A percentile compares a stretch with the other conserved stretches of the same genome.
phyloP scores from a whole-genome alignment of 2,329 filamentous ascomycete species.

The Epichloe coenophiala region DNA sequence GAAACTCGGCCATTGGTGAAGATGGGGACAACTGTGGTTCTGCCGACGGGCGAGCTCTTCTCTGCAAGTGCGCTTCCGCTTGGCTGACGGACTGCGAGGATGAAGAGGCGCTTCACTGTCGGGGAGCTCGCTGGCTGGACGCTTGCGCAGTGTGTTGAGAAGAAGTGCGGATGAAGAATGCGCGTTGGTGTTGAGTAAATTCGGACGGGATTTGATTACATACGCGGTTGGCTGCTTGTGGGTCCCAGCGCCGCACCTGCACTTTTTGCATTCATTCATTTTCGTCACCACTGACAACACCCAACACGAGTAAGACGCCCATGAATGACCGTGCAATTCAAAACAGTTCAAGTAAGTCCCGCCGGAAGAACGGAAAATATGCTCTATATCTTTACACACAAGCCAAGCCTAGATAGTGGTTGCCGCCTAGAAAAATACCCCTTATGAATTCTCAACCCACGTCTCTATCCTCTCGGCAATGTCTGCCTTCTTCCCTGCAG shows the following conservation, averaged over 20 bases:
- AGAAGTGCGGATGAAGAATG: not conserved
- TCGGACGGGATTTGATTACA: not conserved
- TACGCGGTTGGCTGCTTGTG: too few relatives aligned
- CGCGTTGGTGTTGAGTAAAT: not conserved
- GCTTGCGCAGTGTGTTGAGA: not conserved
- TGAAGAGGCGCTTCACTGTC: not conserved
- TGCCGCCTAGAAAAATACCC: not conserved
- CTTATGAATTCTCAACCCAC: conserved; percentile 33
- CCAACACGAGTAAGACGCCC: not conserved
- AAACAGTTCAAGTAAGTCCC: too few relatives aligned
- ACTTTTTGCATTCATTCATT: too few relatives aligned
- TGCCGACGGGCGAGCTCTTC: not conserved
- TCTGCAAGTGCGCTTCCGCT: not conserved
- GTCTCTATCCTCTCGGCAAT: conserved; percentile 42
- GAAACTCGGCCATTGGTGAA: conserved; percentile 22
- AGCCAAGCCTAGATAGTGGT: not conserved
- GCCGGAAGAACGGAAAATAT: not conserved
- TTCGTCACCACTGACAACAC: not conserved
- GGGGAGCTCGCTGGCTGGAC: not conserved
- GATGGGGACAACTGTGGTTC: not conserved
- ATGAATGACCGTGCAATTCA: not conserved
- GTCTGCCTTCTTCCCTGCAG: conserved; percentile 38
- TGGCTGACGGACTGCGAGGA: not conserved
- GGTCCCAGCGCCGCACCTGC: too few relatives aligned
- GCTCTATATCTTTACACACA: not conserved